A percentile compares a stretch with the other conserved stretches of the same genome.
These are phyloP conservation scores for Teunomyces pallodes DNA, from an alignment of 805 yeast genomes.

Conservation along the genomic window DNA sequence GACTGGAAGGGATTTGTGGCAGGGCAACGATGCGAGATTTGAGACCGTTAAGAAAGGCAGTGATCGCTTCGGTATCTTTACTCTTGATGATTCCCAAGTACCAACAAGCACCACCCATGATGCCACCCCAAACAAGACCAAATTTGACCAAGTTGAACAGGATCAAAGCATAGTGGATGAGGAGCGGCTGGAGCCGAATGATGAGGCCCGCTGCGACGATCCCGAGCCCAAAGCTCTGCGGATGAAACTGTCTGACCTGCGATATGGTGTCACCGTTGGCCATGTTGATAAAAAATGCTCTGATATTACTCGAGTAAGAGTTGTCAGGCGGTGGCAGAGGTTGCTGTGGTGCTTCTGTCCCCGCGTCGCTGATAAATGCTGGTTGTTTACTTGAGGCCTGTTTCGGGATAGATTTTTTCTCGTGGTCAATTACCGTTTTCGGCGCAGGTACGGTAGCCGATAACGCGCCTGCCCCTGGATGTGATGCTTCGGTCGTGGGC, in stretches of 20 bases:
- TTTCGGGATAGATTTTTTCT: not conserved
- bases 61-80: conserved; percentile 10
- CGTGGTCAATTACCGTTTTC: not conserved
- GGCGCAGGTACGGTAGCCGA: conserved; percentile 1
- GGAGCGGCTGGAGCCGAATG: conserved; percentile 19
- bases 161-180: conserved; percentile 18
- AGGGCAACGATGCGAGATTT: not conserved
- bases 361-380: not conserved
- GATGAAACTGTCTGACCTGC: conserved; percentile 15
- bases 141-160: conserved; percentile 19
- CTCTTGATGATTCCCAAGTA: conserved; percentile 27
- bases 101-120: conserved; percentile 25
- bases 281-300: not conserved
- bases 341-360: not conserved
- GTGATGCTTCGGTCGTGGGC: no score
- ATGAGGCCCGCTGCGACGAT: conserved; percentile 19
- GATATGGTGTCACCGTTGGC: not conserved
- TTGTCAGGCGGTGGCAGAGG: not conserved
- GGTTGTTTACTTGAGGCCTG: not conserved
- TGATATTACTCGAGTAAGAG: not conserved
- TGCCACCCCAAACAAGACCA: conserved; percentile 21
- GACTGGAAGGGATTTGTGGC: not conserved
- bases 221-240: conserved; percentile 30
- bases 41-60: conserved; percentile 4
- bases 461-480: not conserved